phyloP scores from a whole-genome alignment of 1,284 basidiomycete species.

The Melampsora larici-populina region DNA sequence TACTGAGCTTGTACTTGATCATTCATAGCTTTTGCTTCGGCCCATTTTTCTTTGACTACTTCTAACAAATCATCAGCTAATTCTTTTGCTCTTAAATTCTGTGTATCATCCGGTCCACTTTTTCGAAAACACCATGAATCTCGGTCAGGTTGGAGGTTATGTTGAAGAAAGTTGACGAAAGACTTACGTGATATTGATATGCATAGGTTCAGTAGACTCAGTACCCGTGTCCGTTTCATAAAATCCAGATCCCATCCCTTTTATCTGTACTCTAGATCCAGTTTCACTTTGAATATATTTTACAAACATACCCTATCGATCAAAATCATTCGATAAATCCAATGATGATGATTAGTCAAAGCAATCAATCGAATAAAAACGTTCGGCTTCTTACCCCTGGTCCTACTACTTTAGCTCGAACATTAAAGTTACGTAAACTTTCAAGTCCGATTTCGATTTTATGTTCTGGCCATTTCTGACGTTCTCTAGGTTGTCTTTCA shows the following conservation, averaged over 20 bases:
- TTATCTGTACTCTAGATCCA: constrained; percentile 94
- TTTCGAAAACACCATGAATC: background rate
- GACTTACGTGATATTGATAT: constrained; percentile 82
- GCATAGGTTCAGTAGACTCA: constrained; percentile 87
- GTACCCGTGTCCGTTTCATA: constrained; percentile 88
- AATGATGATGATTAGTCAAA: too few species aligned
- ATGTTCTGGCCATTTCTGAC: constrained; percentile 92
- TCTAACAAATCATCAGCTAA: constrained; percentile 83
- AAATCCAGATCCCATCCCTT: constrained; percentile 90
- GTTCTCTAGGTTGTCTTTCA: constrained; percentile 47
- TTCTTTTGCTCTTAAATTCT: constrained; percentile 79
- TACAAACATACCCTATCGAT: constrained; percentile 82
- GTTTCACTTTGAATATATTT: constrained; percentile 98
- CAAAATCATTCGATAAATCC: background rate
- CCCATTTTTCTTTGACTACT: constrained; percentile 78
- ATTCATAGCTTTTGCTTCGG: constrained; percentile 62
- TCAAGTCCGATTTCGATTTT: constrained; percentile 84
- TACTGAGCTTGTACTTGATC: constrained; percentile 52
- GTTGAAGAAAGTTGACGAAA: background rate
- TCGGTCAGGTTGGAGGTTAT: too few species aligned
- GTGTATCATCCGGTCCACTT: constrained; percentile 81
- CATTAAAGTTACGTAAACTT: constrained; percentile 90
- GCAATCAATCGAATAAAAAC: too few species aligned
- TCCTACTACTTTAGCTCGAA: constrained; percentile 94
- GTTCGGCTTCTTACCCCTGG: constrained; percentile 65